Percentiles rank a stretch among this genome's conserved stretches.
phyloP scores from a whole-genome alignment of 2,329 filamentous ascomycete genomes.

The Ophiostoma pallidulum region DNA sequence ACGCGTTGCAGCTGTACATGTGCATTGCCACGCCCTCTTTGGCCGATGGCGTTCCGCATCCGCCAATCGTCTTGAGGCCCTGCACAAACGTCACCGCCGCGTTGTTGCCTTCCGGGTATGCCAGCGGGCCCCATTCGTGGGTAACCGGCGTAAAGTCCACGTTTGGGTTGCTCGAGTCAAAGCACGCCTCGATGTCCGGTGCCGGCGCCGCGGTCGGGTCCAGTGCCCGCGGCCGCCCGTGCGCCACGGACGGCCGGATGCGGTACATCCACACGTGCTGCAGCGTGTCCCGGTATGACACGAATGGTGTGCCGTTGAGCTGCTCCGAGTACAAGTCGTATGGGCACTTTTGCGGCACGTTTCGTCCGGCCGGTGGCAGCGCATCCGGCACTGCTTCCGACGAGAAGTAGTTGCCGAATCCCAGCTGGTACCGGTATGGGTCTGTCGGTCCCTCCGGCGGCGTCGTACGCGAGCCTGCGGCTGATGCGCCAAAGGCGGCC shows the following conservation, averaged over 20 bases:
- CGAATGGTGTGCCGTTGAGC: slow-evolving; percentile 34
- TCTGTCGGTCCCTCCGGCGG: slow-evolving; percentile 15
- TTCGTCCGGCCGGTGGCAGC: slow-evolving; percentile 32
- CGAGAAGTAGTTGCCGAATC: slow-evolving; percentile 42
- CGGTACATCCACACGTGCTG: slow-evolving; percentile 21
- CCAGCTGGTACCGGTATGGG: slow-evolving; percentile 45
- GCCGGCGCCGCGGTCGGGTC: slow-evolving; percentile 13
- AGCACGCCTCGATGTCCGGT: slow-evolving; percentile 31
- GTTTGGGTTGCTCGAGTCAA: slow-evolving; percentile 34
- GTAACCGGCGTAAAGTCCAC: slow-evolving; percentile 27
- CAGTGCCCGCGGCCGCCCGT: neutral
- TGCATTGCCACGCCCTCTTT: slow-evolving; percentile 40
- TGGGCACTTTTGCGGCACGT: slow-evolving; percentile 34
- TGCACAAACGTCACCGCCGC: slow-evolving; percentile 36
- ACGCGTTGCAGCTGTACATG: slow-evolving; percentile 36
- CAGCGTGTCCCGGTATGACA: slow-evolving; percentile 21
- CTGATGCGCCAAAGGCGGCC: neutral
- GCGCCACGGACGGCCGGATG: slow-evolving; percentile 4
- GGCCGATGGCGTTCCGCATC: slow-evolving; percentile 40
- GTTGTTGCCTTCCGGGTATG: slow-evolving; percentile 14
- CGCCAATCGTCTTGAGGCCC: slow-evolving; percentile 39
- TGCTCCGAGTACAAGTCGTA: slow-evolving; percentile 37
- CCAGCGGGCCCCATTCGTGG: slow-evolving; percentile 40
- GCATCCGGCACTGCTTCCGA: slow-evolving; percentile 35
- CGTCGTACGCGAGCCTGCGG: neutral